These are phyloP conservation scores for Cladophialophora carrionii DNA, from an alignment of 2,329 filamentous ascomycete species.

Conservation along the genomic window DNA sequence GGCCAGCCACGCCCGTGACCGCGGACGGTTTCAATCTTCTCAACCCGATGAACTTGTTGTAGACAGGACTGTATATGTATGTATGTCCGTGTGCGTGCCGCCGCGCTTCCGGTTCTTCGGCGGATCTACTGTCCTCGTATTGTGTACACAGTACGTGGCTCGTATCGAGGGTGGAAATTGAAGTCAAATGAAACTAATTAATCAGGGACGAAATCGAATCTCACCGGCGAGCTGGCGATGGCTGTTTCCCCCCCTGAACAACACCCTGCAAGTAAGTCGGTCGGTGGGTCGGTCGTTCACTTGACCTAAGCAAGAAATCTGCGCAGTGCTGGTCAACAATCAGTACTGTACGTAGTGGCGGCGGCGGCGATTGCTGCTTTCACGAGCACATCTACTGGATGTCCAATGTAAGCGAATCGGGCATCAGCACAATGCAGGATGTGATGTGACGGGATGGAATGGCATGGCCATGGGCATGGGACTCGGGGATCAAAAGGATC, in stretches of 20 bases:
- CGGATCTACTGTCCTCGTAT: not conserved
- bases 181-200: not conserved
- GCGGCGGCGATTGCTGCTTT: not conserved
- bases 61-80: too few relatives aligned
- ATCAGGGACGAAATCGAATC: constrained; percentile 4
- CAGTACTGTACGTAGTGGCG: too few relatives aligned
- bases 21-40: too few relatives aligned
- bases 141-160: not conserved
- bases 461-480: too few relatives aligned
- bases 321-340: not conserved
- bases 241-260: not conserved
- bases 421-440: not conserved
- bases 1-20: not conserved
- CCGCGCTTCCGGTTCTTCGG: not conserved
- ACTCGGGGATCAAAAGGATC: not conserved
- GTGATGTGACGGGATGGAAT: not conserved
- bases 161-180: not conserved
- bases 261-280: not conserved
- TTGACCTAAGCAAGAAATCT: not conserved
- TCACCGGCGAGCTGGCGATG: not conserved
- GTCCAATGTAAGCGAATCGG: not conserved
- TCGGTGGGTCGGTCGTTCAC: not conserved
- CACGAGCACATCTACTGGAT: not conserved
- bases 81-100: not conserved
- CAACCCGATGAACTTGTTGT: too few relatives aligned